Evolutionary conservation across 495 filamentous ascomycete genomes (phyloP).

Genomic region (Penicillium verhagenii): DNA sequence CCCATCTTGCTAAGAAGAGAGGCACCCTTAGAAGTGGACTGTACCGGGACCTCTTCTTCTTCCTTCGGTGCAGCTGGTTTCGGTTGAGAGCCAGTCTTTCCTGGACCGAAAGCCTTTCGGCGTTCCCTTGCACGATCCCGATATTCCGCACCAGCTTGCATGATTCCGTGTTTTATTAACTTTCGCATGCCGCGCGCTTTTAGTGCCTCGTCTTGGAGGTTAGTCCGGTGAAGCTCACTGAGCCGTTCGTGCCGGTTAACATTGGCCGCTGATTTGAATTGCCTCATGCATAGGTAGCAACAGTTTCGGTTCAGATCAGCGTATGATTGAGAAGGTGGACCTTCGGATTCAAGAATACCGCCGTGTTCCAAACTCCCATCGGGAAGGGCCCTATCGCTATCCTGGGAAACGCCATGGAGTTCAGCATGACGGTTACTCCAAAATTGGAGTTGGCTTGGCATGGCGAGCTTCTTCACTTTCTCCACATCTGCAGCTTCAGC

Average conservation of each 20-base stretch:
- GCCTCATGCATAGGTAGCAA: conserved; percentile 74
- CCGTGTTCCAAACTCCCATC: conserved; percentile 13
- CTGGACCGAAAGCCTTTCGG: conserved; percentile 69
- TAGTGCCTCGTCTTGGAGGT: conserved; percentile 60
- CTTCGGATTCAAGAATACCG: conserved; percentile 14
- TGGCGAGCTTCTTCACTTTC: conserved; percentile 49
- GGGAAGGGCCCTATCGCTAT: conserved; percentile 23
- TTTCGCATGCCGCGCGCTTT: conserved; percentile 59
- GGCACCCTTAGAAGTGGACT: conserved; percentile 72
- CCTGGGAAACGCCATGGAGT: conserved; percentile 61
- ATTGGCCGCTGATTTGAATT: conserved; percentile 67
- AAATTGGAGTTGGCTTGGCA: conserved; percentile 73
- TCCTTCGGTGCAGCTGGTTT: conserved; percentile 31
- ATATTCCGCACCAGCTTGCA: conserved; percentile 51
- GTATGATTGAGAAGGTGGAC: conserved; percentile 56
- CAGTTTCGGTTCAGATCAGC: conserved; percentile 67
- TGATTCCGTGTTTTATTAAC: conserved; percentile 47
- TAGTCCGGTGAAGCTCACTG: conserved; percentile 70
- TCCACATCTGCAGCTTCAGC: conserved; percentile 44
- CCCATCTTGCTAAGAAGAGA: conserved; percentile 89
- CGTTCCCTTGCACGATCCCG: conserved; percentile 83
- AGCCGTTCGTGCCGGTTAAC: conserved; percentile 75
- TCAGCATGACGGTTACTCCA: conserved; percentile 88
- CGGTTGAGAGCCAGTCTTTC: conserved; percentile 44
- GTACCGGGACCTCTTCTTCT: conserved; percentile 38